Percentiles rank a stretch among this genome's conserved stretches.
Conservation (phyloP, 2,329 filamentous ascomycete genomes). For the Diaporthe sp. region DNA sequence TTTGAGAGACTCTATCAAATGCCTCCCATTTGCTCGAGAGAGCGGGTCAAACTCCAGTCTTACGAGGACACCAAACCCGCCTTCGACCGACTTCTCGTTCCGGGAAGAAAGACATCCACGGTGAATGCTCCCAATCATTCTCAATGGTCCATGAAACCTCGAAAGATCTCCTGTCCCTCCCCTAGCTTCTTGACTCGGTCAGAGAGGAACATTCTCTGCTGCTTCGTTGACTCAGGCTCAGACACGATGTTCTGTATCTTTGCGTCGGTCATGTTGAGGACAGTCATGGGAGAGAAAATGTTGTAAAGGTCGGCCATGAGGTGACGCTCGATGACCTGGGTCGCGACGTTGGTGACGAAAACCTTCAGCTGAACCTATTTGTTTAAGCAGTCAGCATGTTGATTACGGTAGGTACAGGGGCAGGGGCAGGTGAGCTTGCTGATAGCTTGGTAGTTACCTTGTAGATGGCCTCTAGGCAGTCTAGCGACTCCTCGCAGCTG, state of each 20-base stretch:
- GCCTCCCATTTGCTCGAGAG: too few relatives aligned
- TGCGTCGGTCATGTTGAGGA: neutral
- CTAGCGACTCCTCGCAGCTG: constrained; percentile 13
- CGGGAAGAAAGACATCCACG: too few relatives aligned
- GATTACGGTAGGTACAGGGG: too few relatives aligned
- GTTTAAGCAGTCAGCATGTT: too few relatives aligned
- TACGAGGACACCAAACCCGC: too few relatives aligned
- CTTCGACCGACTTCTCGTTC: too few relatives aligned
- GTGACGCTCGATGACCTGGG: constrained; percentile 36
- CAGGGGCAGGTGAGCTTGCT: too few relatives aligned
- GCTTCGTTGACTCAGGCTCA: constrained; percentile 8
- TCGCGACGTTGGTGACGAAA: constrained; percentile 25
- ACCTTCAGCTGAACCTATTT: constrained; percentile 29
- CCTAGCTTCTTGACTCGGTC: constrained; percentile 30
- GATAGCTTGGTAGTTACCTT: neutral
- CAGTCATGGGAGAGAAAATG: constrained; percentile 21
- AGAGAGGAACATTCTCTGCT: neutral
- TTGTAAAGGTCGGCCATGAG: neutral
- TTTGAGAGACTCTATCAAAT: too few relatives aligned
- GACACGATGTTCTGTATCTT: constrained; percentile 12
- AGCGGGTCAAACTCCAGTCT: too few relatives aligned
- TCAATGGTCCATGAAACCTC: neutral
- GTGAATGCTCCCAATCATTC: too few relatives aligned
- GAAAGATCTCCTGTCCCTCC: constrained; percentile 35
- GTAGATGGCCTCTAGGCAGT: constrained; percentile 30